Evolutionary conservation across 2,329 filamentous ascomycete genomes (phyloP), one percentile per base, ranked within the genome.

Genomic region (Pseudogymnoascus verrucosus): DNA sequence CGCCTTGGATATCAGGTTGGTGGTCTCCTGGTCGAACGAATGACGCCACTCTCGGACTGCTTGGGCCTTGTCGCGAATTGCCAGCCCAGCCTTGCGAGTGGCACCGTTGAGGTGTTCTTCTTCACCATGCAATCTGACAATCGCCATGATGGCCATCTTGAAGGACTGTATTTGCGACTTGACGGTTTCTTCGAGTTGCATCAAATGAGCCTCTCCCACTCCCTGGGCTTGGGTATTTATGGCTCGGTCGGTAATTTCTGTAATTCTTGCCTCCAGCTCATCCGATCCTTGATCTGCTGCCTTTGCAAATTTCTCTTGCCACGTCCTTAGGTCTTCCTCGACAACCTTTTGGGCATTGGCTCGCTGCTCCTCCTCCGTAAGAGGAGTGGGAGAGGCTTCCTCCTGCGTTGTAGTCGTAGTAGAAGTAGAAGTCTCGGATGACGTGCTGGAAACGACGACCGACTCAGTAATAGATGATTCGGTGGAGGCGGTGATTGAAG

Each of bases 241-340:
- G 77, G 89, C 77, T 37, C 86, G 83, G 3, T 85, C 81, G 36
- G 93, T 89, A 66, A 98, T 91, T 66, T 95, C 83, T 5, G 79
- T 76, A 47, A 90, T 81, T 19, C 84, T 82, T 31, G 83, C 79
- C 66, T 84, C 80, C 5, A 90, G 78, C 69, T 89, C 85, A 66
- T 87, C 85, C n/a, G 84, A 79, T 5, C 92, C 93, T 73, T 96
- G 92, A 65, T 96, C 89, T 6, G 91, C 91, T 8, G 92, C 92
- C 65, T 87, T 85, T 28, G 89, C 84, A 73, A 96, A 97, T 71
- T 96, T 96, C 66, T 85, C 85, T 75, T 97, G 89, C 93, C 95
- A 99, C 63, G 83, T 82, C 68, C 85, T 83, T 12, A 99, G 82
- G 73, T 99, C 95, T 51, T 88, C 83, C 1, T 86, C 82, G 44